phyloP scores from a whole-genome alignment of 768 basidiomycete species.

The Filobasidium floriforme region DNA sequence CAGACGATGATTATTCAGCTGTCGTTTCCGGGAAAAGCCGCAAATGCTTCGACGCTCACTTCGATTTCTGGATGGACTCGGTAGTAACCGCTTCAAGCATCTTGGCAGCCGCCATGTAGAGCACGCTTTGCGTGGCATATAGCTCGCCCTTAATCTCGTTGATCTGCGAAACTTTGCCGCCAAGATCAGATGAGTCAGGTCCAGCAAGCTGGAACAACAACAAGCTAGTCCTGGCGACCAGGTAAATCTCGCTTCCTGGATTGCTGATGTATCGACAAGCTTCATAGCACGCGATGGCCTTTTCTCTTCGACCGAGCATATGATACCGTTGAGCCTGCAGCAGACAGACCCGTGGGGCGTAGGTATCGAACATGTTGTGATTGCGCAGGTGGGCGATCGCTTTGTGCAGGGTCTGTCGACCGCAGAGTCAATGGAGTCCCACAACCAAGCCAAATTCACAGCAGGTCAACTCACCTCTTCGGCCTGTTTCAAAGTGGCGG shows the following conservation, averaged over 20 bases:
- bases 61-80: slow-evolving; percentile 15
- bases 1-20: background rate
- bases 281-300: slow-evolving; percentile 8
- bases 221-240: slow-evolving; percentile 12
- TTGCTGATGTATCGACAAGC: slow-evolving; percentile 22
- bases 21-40: background rate
- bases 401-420: background rate
- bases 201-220: slow-evolving; percentile 8
- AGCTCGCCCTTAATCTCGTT: slow-evolving; percentile 13
- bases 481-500: slow-evolving; percentile 9
- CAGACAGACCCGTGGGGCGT: slow-evolving; percentile 17
- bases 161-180: background rate
- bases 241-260: slow-evolving; percentile 19
- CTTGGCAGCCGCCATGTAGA: slow-evolving; percentile 12
- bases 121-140: slow-evolving; percentile 8
- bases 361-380: slow-evolving; percentile 15
- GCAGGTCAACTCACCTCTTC: slow-evolving; percentile 2
- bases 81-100: slow-evolving; percentile 13
- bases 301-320: slow-evolving; percentile 16
- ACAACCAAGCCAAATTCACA: background rate
- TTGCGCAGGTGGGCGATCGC: slow-evolving; percentile 5
- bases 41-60: background rate
- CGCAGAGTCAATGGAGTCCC: background rate
- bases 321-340: slow-evolving; percentile 15
- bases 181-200: background rate